Evolutionary conservation across 139 green algal genomes (phyloP), one percentile per base, ranked within the genome.

Genomic region (Picochlorum sp.): DNA sequence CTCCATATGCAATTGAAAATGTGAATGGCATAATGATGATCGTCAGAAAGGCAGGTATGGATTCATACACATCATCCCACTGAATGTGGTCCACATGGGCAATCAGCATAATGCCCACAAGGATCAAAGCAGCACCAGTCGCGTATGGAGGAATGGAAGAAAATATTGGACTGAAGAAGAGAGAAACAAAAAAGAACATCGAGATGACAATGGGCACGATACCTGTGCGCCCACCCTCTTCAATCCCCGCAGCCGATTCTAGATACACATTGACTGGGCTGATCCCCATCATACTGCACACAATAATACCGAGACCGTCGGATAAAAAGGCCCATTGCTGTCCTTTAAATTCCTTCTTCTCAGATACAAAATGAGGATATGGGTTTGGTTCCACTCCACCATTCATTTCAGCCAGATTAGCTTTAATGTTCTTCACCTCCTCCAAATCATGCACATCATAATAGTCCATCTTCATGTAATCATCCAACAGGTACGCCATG

Each of bases 131-230:
- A 4, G 88, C 83, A 3, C 88, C 88, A 4, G 79, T 88, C 28
- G 84, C 88, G 65, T 86, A 94, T 41, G 85, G 80, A 4, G 88
- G 88, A 60, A 96, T 91, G 71, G 71, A 81, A 21, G 85, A 80
- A 26, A 96, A 78, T 72, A 96, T 84, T 54, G 88, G 88, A 1
- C 79, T 81, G 62, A 96, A 88, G 71, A 92, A 95, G 63, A 93
- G 82, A 45, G 81, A 72, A 18, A 90, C 65, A 50, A 90, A 81
- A 63, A 92, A 92, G 63, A 81, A 73, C 47, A 78, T 57, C 20
- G 65, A 51, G 28, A 81, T 61, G 14, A 63, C 55, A 15, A 78
- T 65, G 44, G 66, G 58, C 6, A 66, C 63, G 4, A 78, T 47
- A 4, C 63, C 69, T 6, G 86, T 94, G 57, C 86, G 69, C 5